phyloP scores from a whole-genome alignment of 805 yeast genomes.

The Metschnikowia dekortorum region DNA sequence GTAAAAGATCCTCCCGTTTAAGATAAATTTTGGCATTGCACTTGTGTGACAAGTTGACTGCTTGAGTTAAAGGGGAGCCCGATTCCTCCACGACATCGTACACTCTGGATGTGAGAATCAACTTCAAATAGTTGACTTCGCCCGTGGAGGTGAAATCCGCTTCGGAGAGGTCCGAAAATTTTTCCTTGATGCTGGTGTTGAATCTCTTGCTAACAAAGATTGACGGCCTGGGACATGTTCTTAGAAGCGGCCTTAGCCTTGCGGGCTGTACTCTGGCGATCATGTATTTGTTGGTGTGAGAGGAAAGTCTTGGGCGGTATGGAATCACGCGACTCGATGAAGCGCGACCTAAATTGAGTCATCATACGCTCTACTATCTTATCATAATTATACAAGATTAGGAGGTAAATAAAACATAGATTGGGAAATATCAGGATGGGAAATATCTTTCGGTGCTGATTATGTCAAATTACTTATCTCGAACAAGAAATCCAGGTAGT shows the following conservation, averaged over 20 bases:
- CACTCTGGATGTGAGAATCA: conserved; percentile 87
- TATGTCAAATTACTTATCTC: conserved; percentile 37
- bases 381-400: background rate
- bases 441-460: background rate
- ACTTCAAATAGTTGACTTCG: conserved; percentile 87
- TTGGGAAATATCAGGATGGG: background rate
- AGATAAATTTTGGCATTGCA: conserved; percentile 71
- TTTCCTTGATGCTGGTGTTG: conserved; percentile 14
- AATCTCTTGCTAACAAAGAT: background rate
- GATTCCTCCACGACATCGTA: conserved; percentile 79
- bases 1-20: conserved; percentile 89
- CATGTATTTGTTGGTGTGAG: background rate
- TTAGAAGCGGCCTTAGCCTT: conserved; percentile 1
- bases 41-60: conserved; percentile 67
- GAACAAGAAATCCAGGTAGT: conserved; percentile 62
- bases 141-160: conserved; percentile 56
- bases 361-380: background rate
- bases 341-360: background rate
- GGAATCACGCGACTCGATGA: background rate
- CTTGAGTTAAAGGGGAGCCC: conserved; percentile 80
- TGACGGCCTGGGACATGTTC: background rate
- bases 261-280: background rate
- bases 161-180: conserved; percentile 43
- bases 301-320: background rate
- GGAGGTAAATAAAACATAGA: background rate